phyloP scores from a whole-genome alignment of 371 early-diverging fungal genomes.

The Dentiscutata heterogama region DNA sequence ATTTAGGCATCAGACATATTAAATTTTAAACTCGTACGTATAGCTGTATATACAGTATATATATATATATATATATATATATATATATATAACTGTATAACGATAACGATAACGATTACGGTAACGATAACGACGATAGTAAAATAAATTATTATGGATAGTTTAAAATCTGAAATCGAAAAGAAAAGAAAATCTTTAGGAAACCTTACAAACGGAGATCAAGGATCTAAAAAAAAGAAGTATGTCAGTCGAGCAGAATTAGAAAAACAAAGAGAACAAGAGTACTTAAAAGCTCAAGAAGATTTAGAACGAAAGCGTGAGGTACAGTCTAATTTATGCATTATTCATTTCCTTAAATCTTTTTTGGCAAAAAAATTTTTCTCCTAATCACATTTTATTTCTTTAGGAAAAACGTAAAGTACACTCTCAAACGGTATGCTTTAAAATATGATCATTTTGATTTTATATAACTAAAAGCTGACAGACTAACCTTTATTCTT shows the following conservation, averaged over 20 bases:
- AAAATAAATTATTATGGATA: constrained; percentile 65
- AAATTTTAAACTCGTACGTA: too few relatives aligned
- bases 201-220: constrained; percentile 47
- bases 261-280: constrained; percentile 74
- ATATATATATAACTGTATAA: too few relatives aligned
- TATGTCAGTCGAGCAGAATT: constrained; percentile 83
- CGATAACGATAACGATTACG: too few relatives aligned
- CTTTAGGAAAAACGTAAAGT: constrained; percentile 24
- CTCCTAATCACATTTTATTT: background rate
- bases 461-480: background rate
- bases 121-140: too few relatives aligned
- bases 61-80: too few relatives aligned
- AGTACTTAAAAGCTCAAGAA: constrained; percentile 70
- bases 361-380: too few relatives aligned
- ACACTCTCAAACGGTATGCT: constrained; percentile 33
- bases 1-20: too few relatives aligned
- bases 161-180: constrained; percentile 74
- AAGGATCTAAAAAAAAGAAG: constrained; percentile 63
- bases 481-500: background rate
- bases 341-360: background rate
- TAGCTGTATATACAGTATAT: too few relatives aligned
- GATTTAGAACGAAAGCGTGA: constrained; percentile 62
- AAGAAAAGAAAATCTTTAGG: constrained; percentile 71
- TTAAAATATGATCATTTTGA: background rate
- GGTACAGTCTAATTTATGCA: constrained; percentile 45